phyloP scores from a whole-genome alignment of 495 filamentous ascomycete species.

The Aspergillus hancockii region DNA sequence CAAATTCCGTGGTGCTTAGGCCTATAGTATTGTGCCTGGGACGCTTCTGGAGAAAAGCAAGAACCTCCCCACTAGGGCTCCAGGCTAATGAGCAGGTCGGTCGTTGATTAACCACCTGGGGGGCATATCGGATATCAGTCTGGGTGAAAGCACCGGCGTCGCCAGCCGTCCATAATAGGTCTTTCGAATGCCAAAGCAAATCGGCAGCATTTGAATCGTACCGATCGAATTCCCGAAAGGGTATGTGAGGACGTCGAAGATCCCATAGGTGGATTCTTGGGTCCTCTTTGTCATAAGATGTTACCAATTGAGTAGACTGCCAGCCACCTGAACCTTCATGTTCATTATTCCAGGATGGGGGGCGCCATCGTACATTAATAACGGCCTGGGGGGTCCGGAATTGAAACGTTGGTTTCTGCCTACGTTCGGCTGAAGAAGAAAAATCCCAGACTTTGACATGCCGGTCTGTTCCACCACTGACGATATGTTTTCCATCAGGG shows the following conservation, averaged over 20 bases:
- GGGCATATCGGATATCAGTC: slow-evolving; percentile 80
- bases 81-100: slow-evolving; percentile 48
- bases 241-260: slow-evolving; percentile 80
- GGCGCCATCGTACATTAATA: slow-evolving; percentile 81
- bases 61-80: slow-evolving; percentile 47
- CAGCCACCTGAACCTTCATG: slow-evolving; percentile 62
- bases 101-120: slow-evolving; percentile 68
- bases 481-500: slow-evolving; percentile 86
- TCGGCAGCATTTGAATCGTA: slow-evolving; percentile 72
- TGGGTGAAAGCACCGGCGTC: slow-evolving; percentile 82
- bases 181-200: slow-evolving; percentile 86
- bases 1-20: slow-evolving; percentile 38
- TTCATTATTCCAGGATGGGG: slow-evolving; percentile 71
- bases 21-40: slow-evolving; percentile 39
- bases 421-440: slow-evolving; percentile 69
- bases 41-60: slow-evolving; percentile 52
- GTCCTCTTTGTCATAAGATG: slow-evolving; percentile 67
- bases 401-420: slow-evolving; percentile 70
- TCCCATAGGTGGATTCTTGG: slow-evolving; percentile 87
- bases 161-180: slow-evolving; percentile 89
- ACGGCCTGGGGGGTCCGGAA: slow-evolving; percentile 68
- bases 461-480: slow-evolving; percentile 79
- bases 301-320: slow-evolving; percentile 68
- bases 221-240: slow-evolving; percentile 79
- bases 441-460: slow-evolving; percentile 93